These are phyloP conservation scores for Ascosphaera pollenicola DNA, from an alignment of 2,329 filamentous ascomycete genomes.

Conservation along the genomic window DNA sequence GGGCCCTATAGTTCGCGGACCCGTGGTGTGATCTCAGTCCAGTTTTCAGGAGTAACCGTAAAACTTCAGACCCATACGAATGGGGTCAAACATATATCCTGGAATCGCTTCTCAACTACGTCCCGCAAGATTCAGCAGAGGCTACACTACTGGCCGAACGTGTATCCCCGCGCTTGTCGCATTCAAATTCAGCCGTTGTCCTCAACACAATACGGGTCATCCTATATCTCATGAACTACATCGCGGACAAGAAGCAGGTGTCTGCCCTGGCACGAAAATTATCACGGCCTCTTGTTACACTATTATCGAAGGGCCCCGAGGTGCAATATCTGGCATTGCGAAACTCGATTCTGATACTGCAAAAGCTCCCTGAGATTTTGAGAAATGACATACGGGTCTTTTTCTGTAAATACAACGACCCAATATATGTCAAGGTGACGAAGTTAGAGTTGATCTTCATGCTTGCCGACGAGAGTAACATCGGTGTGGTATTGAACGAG, in stretches of 20 bases:
- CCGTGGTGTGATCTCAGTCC: neutral
- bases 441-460: constrained; percentile 98
- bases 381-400: constrained; percentile 96
- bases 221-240: constrained; percentile 97
- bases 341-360: constrained; percentile 83
- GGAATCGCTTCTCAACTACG: constrained; percentile 92
- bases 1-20: constrained; percentile 39
- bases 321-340: constrained; percentile 93
- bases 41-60: neutral
- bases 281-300: constrained; percentile 80
- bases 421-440: constrained; percentile 98
- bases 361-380: constrained; percentile 77
- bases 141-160: constrained; percentile 78
- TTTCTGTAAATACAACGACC: constrained; percentile 99
- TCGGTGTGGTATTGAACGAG: constrained; percentile 83
- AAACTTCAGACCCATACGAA: constrained; percentile 28
- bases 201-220: constrained; percentile 92
- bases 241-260: constrained; percentile 74
- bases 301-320: constrained; percentile 88
- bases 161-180: constrained; percentile 83
- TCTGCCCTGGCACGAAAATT: constrained; percentile 74
- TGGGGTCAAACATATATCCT: constrained; percentile 99
- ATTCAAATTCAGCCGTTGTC: constrained; percentile 91
- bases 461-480: constrained; percentile 89
- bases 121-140: constrained; percentile 76